Evolutionary conservation across 2,329 filamentous ascomycete species (phyloP).

Genomic region (Pestalotiopsis sp.): DNA sequence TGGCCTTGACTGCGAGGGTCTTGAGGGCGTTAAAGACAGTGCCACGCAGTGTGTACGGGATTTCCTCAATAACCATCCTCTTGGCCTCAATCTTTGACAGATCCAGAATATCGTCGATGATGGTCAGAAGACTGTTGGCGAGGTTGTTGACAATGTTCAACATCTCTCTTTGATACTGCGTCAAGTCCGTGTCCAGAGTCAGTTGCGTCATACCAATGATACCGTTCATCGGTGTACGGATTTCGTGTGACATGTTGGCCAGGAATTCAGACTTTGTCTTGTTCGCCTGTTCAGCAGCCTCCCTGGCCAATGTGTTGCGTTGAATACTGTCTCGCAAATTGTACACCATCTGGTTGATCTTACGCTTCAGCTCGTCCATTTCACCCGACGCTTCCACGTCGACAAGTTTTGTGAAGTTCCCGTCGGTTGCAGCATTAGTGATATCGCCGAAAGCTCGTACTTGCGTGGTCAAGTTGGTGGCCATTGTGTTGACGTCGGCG

Average conservation of each 20-base stretch:
- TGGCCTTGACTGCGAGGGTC: conserved; percentile 94
- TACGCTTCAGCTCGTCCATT: conserved; percentile 98
- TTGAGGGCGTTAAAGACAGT: conserved; percentile 98
- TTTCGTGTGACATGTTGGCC: conserved; percentile 99
- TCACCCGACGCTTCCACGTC: conserved; percentile 97
- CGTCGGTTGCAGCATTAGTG: conserved; percentile 95
- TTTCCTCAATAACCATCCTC: conserved; percentile 97
- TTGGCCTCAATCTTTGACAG: conserved; percentile 88
- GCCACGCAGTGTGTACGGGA: conserved; percentile 90
- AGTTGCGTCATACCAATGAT: conserved; percentile 98
- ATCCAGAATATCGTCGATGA: conserved; percentile 85
- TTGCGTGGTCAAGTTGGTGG: conserved; percentile 80
- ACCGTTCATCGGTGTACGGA: conserved; percentile 95
- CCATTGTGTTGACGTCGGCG: conserved; percentile 94
- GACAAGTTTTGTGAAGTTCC: conserved; percentile 95
- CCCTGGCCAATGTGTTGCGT: conserved; percentile 91
- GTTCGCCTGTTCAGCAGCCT: conserved; percentile 94
- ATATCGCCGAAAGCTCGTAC: conserved; percentile 98
- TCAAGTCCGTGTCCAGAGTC: conserved; percentile 91
- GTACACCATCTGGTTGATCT: conserved; percentile 99
- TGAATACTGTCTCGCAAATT: conserved; percentile 95
- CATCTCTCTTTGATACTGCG: conserved; percentile 96
- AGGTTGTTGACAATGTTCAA: conserved; percentile 96
- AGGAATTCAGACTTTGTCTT: conserved; percentile 98
- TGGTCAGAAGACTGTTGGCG: conserved; percentile 93